Conservation (phyloP, 768 basidiomycete genomes). For the Macrolepiota albuminosa region DNA sequence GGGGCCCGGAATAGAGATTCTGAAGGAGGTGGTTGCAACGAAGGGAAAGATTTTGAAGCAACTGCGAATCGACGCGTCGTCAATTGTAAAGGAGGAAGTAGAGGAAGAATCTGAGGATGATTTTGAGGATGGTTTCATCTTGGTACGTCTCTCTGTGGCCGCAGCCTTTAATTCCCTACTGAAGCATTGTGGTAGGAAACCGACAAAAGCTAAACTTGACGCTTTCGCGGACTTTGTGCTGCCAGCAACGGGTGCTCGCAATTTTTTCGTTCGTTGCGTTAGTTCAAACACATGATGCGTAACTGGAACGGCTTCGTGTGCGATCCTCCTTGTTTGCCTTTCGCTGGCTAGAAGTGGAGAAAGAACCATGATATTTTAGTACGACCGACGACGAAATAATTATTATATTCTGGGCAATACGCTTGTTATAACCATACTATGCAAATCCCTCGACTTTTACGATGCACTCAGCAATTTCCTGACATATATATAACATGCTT, state of each 20-base stretch:
- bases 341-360: not conserved
- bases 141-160: not conserved
- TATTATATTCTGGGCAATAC: not conserved
- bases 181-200: not conserved
- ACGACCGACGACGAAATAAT: not conserved
- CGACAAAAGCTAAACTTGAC: not conserved
- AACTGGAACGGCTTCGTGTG: not conserved
- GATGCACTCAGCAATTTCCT: not conserved
- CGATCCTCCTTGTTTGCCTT: not conserved
- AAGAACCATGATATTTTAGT: not conserved
- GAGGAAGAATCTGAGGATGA: no score
- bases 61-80: not conserved
- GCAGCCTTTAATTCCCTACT: not conserved
- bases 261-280: not conserved
- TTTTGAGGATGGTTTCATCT: no score
- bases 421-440: not conserved
- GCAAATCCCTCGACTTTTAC: not conserved
- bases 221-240: not conserved
- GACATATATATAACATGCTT: not conserved
- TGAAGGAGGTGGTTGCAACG: constrained; percentile 32
- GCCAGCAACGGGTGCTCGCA: not conserved
- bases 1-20: constrained; percentile 41
- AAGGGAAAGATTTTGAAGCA: not conserved
- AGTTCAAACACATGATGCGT: not conserved
- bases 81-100: not conserved